A percentile compares a stretch with the other conserved stretches of the same genome.
phyloP scores from a whole-genome alignment of 2,329 filamentous ascomycete genomes.

The Botryotinia globosa region DNA sequence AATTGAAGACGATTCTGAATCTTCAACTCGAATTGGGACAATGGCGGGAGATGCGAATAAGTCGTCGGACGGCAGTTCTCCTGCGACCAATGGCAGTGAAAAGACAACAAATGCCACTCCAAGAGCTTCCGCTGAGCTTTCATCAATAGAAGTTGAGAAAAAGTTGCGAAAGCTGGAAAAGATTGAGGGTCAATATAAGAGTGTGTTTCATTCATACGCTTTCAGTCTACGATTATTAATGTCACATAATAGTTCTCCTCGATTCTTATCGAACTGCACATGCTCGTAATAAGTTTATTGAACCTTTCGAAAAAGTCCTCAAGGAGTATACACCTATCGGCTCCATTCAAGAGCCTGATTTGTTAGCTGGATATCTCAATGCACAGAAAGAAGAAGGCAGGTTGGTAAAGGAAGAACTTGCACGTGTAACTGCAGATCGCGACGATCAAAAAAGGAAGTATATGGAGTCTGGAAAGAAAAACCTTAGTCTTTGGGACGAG shows the following conservation, averaged over 20 bases:
- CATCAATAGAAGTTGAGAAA: conserved; percentile 69
- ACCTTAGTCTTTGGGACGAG: conserved; percentile 62
- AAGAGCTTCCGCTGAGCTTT: conserved; percentile 44
- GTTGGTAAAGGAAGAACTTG: conserved; percentile 92
- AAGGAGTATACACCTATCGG: conserved; percentile 90
- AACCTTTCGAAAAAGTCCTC: conserved; percentile 87
- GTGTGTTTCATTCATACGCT: conserved; percentile 45
- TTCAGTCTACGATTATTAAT: conserved; percentile 23
- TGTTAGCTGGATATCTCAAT: conserved; percentile 84
- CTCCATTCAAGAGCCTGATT: conserved; percentile 80
- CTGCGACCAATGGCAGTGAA: conserved; percentile 34
- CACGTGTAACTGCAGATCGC: conserved; percentile 77
- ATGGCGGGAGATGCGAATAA: conserved; percentile 26
- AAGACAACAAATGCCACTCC: conserved; percentile 27
- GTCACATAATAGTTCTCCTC: conserved; percentile 63
- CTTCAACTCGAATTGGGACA: conserved; percentile 59
- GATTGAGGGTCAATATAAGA: conserved; percentile 81
- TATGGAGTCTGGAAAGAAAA: conserved; percentile 63
- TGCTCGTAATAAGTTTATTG: conserved; percentile 79
- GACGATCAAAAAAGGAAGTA: conserved; percentile 76
- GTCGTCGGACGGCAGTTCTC: conserved; percentile 28
- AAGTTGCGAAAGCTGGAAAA: conserved; percentile 86
- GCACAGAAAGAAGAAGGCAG: conserved; percentile 82
- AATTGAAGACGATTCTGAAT: conserved; percentile 76
- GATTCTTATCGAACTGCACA: conserved; percentile 92